Evolutionary conservation across 176 grass and related monocot species (phyloP), one percentile per base, ranked within the genome.

Genomic region (Poa annua): DNA sequence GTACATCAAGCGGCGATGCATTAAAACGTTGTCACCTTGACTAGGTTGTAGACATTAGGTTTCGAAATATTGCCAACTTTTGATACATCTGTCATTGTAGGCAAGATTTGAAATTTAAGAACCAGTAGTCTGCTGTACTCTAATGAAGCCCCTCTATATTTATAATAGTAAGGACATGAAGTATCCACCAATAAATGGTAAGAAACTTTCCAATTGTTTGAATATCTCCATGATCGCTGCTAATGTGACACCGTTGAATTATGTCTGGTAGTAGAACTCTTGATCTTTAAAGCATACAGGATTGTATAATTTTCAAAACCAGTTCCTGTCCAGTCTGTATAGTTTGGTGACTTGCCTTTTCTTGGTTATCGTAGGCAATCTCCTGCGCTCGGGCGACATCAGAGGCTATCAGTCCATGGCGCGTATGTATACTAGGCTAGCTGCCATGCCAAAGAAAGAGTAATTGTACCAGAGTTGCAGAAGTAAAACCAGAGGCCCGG

Each of bases 391-490:
- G 0, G 70, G 70, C 4, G 70, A 74, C 24, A 74, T 74, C 24
- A 74, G 70, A 74, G 70, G 70, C 14, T 74, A 74, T 4, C 70
- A 74, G 24, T 74, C 70, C 44, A 74, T 74, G 70, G 70, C 70
- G 70, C 22, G 70, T 7, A 74, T 74, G 70, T 74, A 74, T 10
- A 74, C 70, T 0, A 74, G 15, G 70, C 24, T 74, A 50, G 70
- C 70, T 32, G 70, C 45, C 45, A 74, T 74, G 70, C 70, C 70
- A 32, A 74, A 74, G 70, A 74, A 74, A 74, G 70, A 74, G 24
- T 74, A 5, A 32, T 51, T 19, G 14, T 14, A 29, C 1, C 14
- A 19, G 45, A 3, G 24, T 19, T 50, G 70, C 70, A 73, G 25
- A 50, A 2, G 22, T 19, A 17, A 25, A 29, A 8, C 44, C 44